A percentile compares a stretch with the other conserved stretches of the same genome.
phyloP scores from a whole-genome alignment of 441 rosid genomes.

The Erodium chrysanthum region DNA sequence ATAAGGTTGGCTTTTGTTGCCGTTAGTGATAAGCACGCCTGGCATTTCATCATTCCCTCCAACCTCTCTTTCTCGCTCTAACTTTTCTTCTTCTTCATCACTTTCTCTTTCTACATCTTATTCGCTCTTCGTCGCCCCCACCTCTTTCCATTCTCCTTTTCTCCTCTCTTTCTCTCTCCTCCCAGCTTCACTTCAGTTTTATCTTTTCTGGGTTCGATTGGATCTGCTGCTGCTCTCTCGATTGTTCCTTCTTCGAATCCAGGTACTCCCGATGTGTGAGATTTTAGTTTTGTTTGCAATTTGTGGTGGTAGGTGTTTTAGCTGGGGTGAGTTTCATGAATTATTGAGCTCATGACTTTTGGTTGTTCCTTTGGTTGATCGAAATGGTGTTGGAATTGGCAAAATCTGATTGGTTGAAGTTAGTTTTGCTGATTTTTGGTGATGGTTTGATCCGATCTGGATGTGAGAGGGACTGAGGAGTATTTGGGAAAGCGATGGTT shows the following conservation, averaged over 20 bases:
- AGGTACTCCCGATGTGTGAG: neutral
- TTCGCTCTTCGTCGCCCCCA: too few species aligned
- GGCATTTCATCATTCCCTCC: conserved; percentile 77
- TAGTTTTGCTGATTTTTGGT: neutral
- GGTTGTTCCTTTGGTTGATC: neutral
- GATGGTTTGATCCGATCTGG: neutral
- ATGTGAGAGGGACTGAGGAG: conserved; percentile 3
- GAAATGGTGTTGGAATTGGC: neutral
- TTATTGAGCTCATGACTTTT: neutral
- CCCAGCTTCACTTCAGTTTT: neutral
- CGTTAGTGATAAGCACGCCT: conserved; percentile 91
- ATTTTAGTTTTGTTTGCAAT: neutral
- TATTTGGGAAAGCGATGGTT: conserved; percentile 13
- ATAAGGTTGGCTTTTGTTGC: conserved; percentile 29
- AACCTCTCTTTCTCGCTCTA: conserved; percentile 27
- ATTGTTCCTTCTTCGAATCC: neutral
- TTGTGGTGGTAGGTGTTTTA: neutral
- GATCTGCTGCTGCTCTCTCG: neutral
- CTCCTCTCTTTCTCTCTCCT: neutral
- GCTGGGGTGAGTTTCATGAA: neutral
- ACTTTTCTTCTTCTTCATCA: conserved; percentile 10
- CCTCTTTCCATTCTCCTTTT: too few species aligned
- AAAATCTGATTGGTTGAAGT: neutral
- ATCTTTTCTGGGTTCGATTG: neutral
- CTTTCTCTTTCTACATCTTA: too few species aligned